Conservation (phyloP, 352 stramenopile species). For the Phytophthora hybrid region DNA sequence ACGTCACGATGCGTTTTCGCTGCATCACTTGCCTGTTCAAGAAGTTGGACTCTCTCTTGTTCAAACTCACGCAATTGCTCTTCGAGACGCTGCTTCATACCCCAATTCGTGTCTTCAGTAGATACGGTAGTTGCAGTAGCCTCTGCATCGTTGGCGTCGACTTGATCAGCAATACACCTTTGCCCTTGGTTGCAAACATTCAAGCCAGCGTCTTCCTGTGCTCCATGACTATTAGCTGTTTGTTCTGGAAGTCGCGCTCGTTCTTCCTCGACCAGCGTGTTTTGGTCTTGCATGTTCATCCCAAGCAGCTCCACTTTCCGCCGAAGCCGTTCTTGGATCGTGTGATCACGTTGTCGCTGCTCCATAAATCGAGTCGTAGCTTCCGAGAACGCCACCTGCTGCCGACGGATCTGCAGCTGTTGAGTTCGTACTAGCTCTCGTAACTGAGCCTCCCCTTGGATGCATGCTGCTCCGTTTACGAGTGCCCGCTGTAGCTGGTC, state of each 20-base stretch:
- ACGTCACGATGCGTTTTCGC: neutral
- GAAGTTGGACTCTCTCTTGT: slow-evolving; percentile 14
- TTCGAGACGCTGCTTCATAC: neutral
- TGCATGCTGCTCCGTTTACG: neutral
- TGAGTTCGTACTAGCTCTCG: neutral
- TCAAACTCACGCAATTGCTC: slow-evolving; percentile 13
- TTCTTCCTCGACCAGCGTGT: slow-evolving; percentile 1
- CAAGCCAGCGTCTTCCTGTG: neutral
- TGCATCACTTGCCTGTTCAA: slow-evolving; percentile 13
- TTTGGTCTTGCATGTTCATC: slow-evolving; percentile 5
- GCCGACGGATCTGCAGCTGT: neutral
- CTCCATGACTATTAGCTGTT: neutral
- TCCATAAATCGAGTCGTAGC: neutral
- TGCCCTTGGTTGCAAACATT: neutral
- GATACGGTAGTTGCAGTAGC: too few species aligned
- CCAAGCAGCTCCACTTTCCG: slow-evolving; percentile 1
- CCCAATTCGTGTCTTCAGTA: too few species aligned
- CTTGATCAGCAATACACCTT: too few species aligned
- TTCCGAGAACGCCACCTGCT: slow-evolving; percentile 6
- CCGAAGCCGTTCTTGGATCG: slow-evolving; percentile 2
- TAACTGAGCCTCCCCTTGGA: neutral
- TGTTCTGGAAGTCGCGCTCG: neutral
- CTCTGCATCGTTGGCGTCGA: too few species aligned
- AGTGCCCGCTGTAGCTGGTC: slow-evolving; percentile 7
- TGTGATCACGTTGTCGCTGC: neutral